phyloP scores from a whole-genome alignment of 169 alveolate species.

The Plasmodium inui region DNA sequence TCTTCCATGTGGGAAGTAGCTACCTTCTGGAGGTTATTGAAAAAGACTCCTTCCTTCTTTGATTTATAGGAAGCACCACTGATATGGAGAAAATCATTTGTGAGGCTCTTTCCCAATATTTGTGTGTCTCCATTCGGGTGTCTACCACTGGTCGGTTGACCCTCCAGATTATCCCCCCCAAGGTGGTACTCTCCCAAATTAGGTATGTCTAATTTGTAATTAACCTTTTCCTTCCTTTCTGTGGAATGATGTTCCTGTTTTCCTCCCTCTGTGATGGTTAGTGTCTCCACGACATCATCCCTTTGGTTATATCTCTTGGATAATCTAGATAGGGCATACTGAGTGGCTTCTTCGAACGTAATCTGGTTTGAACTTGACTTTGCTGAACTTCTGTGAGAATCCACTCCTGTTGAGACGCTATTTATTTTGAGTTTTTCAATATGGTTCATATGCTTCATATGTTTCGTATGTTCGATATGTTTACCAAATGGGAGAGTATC shows the following conservation, averaged over 20 bases:
- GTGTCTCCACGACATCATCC: neutral
- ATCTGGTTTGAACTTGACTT: neutral
- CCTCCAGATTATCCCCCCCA: neutral
- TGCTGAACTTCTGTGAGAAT: neutral
- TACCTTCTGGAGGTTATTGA: neutral
- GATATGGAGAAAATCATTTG: neutral
- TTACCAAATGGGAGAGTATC: neutral
- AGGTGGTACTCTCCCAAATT: neutral
- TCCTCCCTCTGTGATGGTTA: neutral
- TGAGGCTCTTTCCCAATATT: neutral
- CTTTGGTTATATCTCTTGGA: neutral
- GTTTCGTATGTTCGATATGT: neutral
- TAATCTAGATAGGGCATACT: neutral
- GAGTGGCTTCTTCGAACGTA: neutral
- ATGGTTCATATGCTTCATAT: neutral
- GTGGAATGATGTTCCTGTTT: neutral
- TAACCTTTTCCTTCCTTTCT: neutral
- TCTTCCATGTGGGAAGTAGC: neutral
- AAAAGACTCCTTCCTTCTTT: neutral
- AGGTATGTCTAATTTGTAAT: neutral
- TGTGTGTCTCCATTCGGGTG: neutral
- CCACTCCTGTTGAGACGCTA: neutral
- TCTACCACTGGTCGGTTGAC: neutral
- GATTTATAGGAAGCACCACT: neutral
- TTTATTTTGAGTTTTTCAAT: neutral